Conservation (phyloP, 164 flowering plant species). For the Tetracentron sinense region DNA sequence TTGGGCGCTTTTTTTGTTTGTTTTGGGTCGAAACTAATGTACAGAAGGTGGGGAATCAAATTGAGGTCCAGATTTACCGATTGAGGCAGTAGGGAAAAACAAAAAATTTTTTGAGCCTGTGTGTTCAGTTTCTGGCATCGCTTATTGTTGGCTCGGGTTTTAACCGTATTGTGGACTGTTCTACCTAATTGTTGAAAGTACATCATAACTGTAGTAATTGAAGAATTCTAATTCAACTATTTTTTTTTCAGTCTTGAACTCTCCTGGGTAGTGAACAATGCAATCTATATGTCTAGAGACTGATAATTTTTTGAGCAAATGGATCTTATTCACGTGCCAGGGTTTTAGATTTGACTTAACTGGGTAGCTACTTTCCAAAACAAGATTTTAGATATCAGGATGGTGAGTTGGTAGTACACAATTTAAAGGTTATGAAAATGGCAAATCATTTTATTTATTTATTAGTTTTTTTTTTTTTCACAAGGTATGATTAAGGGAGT, state of each 20-base stretch:
- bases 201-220: conserved; percentile 20
- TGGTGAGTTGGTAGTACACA: too few relatives aligned
- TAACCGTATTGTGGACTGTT: conserved; percentile 14
- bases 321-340: too few relatives aligned
- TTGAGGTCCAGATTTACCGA: conserved; percentile 10
- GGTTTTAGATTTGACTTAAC: too few relatives aligned
- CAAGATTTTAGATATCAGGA: too few relatives aligned
- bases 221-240: conserved; percentile 5
- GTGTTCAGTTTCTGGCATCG: background rate
- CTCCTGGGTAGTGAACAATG: too few relatives aligned
- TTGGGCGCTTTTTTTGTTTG: conserved; percentile 8
- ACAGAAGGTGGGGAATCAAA: conserved; percentile 25
- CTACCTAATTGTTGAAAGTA: conserved; percentile 20
- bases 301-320: too few relatives aligned
- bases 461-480: too few relatives aligned
- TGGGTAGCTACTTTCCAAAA: too few relatives aligned
- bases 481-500: too few relatives aligned
- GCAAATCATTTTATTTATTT: too few relatives aligned
- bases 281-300: too few relatives aligned
- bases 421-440: too few relatives aligned
- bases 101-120: conserved; percentile 12
- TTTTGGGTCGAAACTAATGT: conserved; percentile 18
- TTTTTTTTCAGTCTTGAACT: background rate
- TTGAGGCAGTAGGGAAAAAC: conserved; percentile 8
- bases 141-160: conserved; percentile 1